phyloP scores from a whole-genome alignment of 768 basidiomycete genomes.

The Mycena filopes region DNA sequence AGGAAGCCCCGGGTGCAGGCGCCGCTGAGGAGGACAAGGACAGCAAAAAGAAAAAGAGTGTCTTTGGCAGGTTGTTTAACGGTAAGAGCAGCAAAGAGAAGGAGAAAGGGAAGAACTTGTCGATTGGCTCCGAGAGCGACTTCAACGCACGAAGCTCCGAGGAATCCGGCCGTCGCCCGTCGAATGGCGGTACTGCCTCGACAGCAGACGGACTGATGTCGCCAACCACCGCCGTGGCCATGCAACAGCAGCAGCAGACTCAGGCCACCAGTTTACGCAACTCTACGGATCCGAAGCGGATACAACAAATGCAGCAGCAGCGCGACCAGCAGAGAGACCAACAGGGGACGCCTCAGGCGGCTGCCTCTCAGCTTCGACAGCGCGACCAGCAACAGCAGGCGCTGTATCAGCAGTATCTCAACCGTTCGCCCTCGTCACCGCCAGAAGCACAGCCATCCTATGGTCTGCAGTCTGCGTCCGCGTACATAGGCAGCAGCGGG shows the following conservation, averaged over 20 bases:
- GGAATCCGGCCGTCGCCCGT: constrained; percentile 65
- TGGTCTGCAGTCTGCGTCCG: constrained; percentile 79
- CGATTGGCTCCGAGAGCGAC: constrained; percentile 63
- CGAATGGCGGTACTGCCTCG: constrained; percentile 32
- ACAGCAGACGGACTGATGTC: constrained; percentile 53
- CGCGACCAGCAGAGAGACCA: constrained; percentile 38
- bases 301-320: constrained; percentile 35
- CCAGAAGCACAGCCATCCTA: constrained; percentile 81
- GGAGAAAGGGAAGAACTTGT: constrained; percentile 66
- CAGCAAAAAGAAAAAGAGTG: constrained; percentile 66
- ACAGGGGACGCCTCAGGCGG: constrained; percentile 45
- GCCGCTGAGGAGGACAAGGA: constrained; percentile 46
- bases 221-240: constrained; percentile 61
- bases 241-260: constrained; percentile 68
- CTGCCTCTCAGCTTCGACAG: constrained; percentile 80
- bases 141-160: constrained; percentile 61
- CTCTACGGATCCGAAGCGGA: constrained; percentile 43
- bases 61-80: constrained; percentile 82
- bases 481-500: constrained; percentile 54
- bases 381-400: constrained; percentile 90
- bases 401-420: constrained; percentile 90
- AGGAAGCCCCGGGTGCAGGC: constrained; percentile 52
- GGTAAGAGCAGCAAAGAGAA: constrained; percentile 82
- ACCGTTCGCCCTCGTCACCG: constrained; percentile 82
- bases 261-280: constrained; percentile 41